phyloP scores from a whole-genome alignment of 2,329 filamentous ascomycete genomes.

The Knufia fluminis region DNA sequence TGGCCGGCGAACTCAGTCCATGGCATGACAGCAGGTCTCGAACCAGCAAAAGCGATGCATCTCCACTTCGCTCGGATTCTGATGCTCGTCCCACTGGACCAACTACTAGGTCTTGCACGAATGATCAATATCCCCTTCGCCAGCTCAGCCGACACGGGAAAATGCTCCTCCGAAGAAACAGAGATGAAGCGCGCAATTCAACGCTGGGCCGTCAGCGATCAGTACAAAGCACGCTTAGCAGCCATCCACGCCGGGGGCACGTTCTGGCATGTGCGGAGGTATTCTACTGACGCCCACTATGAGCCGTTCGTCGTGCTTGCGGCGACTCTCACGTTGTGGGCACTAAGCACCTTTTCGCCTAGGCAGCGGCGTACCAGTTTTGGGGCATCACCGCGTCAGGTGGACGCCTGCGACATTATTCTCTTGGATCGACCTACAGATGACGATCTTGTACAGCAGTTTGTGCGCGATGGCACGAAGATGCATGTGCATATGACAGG shows the following conservation, averaged over 20 bases:
- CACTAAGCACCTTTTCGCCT: slow-evolving; percentile 31
- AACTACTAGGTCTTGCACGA: slow-evolving; percentile 36
- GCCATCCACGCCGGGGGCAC: slow-evolving; percentile 44
- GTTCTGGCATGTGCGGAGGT: slow-evolving; percentile 45
- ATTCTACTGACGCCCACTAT: slow-evolving; percentile 39
- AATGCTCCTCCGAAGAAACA: slow-evolving; percentile 25
- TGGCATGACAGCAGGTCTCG: slow-evolving; percentile 39
- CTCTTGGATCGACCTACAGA: slow-evolving; percentile 47
- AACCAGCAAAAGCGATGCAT: slow-evolving; percentile 47
- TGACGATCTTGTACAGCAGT: slow-evolving; percentile 49
- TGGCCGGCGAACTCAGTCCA: slow-evolving; percentile 49
- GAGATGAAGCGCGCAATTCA: slow-evolving; percentile 29
- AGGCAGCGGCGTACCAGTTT: background rate
- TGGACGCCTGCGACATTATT: slow-evolving; percentile 29
- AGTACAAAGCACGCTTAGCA: slow-evolving; percentile 47
- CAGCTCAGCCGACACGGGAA: slow-evolving; percentile 25
- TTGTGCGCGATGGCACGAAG: slow-evolving; percentile 40
- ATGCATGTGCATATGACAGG: slow-evolving; percentile 45
- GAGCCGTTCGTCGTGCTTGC: slow-evolving; percentile 38
- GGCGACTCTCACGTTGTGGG: slow-evolving; percentile 40
- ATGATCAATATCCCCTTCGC: slow-evolving; percentile 25
- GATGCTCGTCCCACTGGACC: slow-evolving; percentile 39
- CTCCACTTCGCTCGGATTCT: slow-evolving; percentile 46
- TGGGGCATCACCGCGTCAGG: slow-evolving; percentile 8
- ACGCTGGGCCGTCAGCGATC: slow-evolving; percentile 43